phyloP scores from a whole-genome alignment of 2,329 filamentous ascomycete species.

The Fusarium caatingaense region DNA sequence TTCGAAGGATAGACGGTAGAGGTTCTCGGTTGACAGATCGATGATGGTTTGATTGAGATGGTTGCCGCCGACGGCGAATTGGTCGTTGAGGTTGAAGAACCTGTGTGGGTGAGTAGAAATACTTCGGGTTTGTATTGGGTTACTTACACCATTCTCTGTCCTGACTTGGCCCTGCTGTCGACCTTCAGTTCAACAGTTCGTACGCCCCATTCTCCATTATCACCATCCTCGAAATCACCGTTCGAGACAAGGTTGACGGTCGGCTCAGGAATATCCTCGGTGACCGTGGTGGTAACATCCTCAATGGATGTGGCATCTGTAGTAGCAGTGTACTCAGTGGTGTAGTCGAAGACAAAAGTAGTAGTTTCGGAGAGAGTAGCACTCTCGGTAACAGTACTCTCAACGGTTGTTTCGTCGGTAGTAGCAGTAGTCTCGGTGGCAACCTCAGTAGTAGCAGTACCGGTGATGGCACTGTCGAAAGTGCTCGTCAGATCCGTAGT shows the following conservation, averaged over 20 bases:
- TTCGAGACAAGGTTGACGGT: neutral
- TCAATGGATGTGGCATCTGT: neutral
- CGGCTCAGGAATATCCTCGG: rapidly evolving
- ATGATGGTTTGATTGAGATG: slow-evolving; percentile 6
- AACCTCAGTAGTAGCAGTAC: too few relatives aligned
- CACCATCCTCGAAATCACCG: neutral
- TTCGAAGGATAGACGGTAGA: neutral
- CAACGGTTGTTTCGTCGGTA: too few relatives aligned
- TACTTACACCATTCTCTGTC: too few relatives aligned
- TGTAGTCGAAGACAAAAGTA: neutral
- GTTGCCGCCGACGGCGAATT: neutral
- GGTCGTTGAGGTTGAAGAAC: neutral
- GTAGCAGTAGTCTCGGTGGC: too few relatives aligned
- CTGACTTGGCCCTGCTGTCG: too few relatives aligned
- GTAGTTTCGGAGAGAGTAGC: neutral
- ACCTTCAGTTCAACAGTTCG: neutral
- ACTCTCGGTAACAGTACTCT: neutral
- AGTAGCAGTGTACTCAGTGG: neutral
- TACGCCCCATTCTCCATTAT: neutral
- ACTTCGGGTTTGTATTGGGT: too few relatives aligned
- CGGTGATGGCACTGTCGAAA: neutral
- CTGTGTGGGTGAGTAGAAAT: neutral
- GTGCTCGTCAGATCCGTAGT: neutral
- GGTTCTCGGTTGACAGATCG: neutral
- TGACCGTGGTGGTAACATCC: neutral